These are phyloP conservation scores for Melastoma candidum DNA, from an alignment of 441 rosid species.

Conservation along the genomic window DNA sequence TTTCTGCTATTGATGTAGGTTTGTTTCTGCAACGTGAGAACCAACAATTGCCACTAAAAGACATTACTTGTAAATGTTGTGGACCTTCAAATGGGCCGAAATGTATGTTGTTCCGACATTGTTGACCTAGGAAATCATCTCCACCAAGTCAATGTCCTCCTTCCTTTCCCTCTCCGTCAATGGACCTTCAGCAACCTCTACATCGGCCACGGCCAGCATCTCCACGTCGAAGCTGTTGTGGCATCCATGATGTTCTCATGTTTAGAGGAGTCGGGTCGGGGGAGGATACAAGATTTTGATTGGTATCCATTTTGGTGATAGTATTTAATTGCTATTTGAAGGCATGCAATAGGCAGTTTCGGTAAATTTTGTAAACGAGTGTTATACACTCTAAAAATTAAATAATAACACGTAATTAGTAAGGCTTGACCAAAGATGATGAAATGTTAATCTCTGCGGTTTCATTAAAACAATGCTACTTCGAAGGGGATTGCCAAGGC, in stretches of 20 bases:
- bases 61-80: no score
- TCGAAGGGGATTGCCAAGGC: conserved; percentile 53
- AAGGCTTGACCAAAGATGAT: not conserved
- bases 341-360: no score
- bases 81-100: no score
- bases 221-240: conserved; percentile 20
- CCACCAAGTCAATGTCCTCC: conserved; percentile 52
- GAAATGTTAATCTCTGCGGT: conserved; percentile 11
- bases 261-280: not conserved
- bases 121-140: conserved; percentile 39
- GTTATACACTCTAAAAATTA: no score
- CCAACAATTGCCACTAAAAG: no score
- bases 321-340: no score
- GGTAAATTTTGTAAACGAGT: no score
- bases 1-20: no score
- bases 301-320: not conserved
- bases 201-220: conserved; percentile 13
- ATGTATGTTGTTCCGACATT: no score
- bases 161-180: conserved; percentile 19
- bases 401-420: no score
- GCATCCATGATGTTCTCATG: no score
- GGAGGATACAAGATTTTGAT: not conserved
- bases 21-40: no score
- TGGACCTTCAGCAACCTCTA: not conserved
- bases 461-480: conserved; percentile 36